Evolutionary conservation across 345 rosid genomes (phyloP).

Genomic region (Corymbia maculata): DNA sequence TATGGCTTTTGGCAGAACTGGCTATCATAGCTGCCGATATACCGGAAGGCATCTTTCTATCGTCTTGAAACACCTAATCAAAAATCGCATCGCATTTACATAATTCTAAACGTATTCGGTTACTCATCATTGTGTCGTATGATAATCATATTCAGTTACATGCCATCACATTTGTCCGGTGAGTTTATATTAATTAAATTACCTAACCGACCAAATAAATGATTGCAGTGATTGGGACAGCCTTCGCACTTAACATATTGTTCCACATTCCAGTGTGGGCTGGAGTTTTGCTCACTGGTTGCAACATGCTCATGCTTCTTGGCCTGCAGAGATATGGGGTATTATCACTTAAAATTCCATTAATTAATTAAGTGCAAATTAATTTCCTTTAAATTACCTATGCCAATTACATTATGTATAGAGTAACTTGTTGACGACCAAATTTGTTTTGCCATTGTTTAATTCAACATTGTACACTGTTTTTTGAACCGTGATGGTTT

Average conservation of each 20-base stretch:
- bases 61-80: neutral
- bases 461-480: neutral
- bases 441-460: neutral
- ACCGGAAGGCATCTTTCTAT: neutral
- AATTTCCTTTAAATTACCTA: neutral
- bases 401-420: neutral
- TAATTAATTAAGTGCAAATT: neutral
- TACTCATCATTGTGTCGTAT: neutral
- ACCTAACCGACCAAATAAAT: neutral
- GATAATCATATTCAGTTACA: neutral
- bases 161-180: neutral
- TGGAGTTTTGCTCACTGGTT: slow-evolving; percentile 46
- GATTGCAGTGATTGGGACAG: slow-evolving; percentile 49
- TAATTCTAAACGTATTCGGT: neutral
- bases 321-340: slow-evolving; percentile 60
- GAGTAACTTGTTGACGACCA: neutral
- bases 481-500: neutral
- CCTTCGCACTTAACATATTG: slow-evolving; percentile 45
- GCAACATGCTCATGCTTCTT: slow-evolving; percentile 44
- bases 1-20: neutral
- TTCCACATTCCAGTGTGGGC: slow-evolving; percentile 39
- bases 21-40: neutral
- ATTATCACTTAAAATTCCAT: neutral
- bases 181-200: neutral
- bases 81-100: neutral